Base-by-base conservation (phyloP, 179 eudicot genomes). In the Spergularia azorica region DNA sequence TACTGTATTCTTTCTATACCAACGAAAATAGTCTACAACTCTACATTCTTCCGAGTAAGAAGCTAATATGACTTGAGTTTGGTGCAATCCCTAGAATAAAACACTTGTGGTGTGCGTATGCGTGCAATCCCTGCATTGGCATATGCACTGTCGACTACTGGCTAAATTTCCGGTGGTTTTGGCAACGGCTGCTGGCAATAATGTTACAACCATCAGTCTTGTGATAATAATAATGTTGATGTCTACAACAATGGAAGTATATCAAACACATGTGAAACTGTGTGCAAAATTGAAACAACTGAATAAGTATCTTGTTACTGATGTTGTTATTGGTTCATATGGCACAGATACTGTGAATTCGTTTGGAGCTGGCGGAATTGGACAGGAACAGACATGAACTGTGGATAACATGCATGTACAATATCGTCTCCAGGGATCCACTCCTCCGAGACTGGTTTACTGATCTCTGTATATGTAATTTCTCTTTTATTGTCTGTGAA, bases 391-490 rank as follows among this genome's bases (percentile, higher is more conserved):
- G 20, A 15, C 70, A 68, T 62, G 18, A 62, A 38, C 64, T 39
- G 70, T 51, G 73, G 77, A 62, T 43, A 63, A n/a, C 74, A 69
- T 70, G 67, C 76, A 36, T 76, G 72, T 80, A 65, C 69, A 70
- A 80, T 80, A 41, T 67, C 16, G 66, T 61, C 48, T 26, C 17
- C 26, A 46, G 16, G 20, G 58, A 72, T 48, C 39, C 63, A 41
- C 51, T 67, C 55, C 60, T 20, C 59, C 9, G 59, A 46, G 43
- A 79, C 55, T 63, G 63, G 71, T 50, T 71, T 64, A 70, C 48
- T 64, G 20, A 80, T 63, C 67, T 75, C 67, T 76, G 77, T 76
- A 48, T 76, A 71, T 76, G 83, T 75, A 63, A 50, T 70, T 56
- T 46, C 79, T 48, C 73, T 13, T 71, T 5, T 64, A 63, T 71